These are phyloP conservation scores for Jaenimonas drosophilae DNA, from an alignment of 208 protist genomes.

Conservation along the genomic window DNA sequence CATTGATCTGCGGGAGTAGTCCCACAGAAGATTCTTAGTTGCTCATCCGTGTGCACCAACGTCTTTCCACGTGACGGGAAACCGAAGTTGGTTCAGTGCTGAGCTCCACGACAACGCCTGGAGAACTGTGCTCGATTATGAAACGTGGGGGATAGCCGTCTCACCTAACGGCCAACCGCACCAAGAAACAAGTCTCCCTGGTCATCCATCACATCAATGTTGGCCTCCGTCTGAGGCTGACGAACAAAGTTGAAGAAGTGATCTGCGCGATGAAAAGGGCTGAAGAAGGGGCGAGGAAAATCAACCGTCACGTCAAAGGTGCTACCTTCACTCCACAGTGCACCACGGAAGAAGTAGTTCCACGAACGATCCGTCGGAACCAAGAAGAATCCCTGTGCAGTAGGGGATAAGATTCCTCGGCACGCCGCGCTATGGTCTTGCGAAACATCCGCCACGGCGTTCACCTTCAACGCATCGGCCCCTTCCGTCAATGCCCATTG, in stretches of 20 bases:
- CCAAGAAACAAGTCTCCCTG: slow-evolving; percentile 40
- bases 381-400: slow-evolving; percentile 68
- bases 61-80: no score
- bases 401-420: slow-evolving; percentile 50
- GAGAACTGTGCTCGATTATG: no score
- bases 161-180: no score
- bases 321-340: slow-evolving; percentile 58
- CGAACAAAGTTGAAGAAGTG: slow-evolving; percentile 84
- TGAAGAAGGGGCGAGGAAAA: slow-evolving; percentile 62
- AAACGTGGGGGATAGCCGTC: no score
- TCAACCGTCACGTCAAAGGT: slow-evolving; percentile 73
- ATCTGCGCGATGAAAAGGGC: slow-evolving; percentile 58
- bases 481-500: slow-evolving; percentile 53
- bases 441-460: slow-evolving; percentile 36
- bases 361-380: slow-evolving; percentile 59
- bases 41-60: no score
- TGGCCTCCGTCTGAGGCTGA: slow-evolving; percentile 15
- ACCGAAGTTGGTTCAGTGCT: no score
- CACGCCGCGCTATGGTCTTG: slow-evolving; percentile 36
- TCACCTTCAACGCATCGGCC: slow-evolving; percentile 34
- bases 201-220: slow-evolving; percentile 53
- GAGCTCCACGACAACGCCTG: no score
- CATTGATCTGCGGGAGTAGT: no score
- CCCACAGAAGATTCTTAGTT: no score
- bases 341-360: slow-evolving; percentile 86